Conservation (phyloP, 2,329 filamentous ascomycete genomes). For the Clarireedia monteithiana region DNA sequence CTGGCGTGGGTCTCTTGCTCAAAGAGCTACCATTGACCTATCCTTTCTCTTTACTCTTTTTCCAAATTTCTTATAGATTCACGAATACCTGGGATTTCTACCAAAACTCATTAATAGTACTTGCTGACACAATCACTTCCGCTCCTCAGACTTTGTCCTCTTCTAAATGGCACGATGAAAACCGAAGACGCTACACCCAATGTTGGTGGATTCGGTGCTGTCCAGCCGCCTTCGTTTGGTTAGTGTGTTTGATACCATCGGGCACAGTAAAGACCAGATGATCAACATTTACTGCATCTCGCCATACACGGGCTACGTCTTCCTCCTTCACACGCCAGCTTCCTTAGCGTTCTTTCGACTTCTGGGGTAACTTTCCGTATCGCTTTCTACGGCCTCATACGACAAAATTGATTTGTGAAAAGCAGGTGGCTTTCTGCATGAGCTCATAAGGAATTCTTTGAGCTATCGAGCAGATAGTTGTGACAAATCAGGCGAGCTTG, state of each 20-base stretch:
- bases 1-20: conserved; percentile 8
- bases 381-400: no score
- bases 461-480: no score
- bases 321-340: no score
- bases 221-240: conserved; percentile 8
- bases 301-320: neutral
- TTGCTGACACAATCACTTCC: conserved; percentile 4
- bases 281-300: neutral
- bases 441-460: no score
- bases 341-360: no score
- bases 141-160: conserved; percentile 61
- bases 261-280: neutral
- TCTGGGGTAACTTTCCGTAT: no score
- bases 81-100: neutral
- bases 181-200: conserved; percentile 47
- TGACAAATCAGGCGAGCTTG: no score
- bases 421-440: no score
- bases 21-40: neutral
- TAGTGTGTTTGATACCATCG: neutral
- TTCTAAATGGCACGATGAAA: conserved; percentile 78
- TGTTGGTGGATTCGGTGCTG: conserved; percentile 48
- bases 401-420: no score
- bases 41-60: neutral
- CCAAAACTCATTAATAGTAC: neutral
- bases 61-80: neutral